phyloP scores from a whole-genome alignment of 1,284 basidiomycete species.

The Sporisorium iseilematis-ciliati region DNA sequence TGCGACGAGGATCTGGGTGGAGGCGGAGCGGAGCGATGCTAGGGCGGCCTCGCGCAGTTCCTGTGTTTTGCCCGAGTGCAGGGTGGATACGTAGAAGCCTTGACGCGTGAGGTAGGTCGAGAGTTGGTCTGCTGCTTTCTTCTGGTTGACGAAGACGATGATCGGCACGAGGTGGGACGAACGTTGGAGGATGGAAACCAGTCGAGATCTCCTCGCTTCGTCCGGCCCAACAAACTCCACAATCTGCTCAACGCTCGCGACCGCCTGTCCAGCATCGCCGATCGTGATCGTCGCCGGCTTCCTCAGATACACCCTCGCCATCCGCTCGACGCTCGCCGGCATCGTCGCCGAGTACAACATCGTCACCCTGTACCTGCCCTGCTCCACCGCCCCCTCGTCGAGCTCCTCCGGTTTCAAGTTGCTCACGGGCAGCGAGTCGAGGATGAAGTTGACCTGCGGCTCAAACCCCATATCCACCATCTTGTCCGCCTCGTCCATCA shows the following conservation, averaged over 20 bases:
- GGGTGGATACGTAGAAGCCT: constrained; percentile 85
- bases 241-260: constrained; percentile 95
- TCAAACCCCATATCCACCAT: constrained; percentile 99
- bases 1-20: constrained; percentile 86
- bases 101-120: constrained; percentile 88
- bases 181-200: constrained; percentile 87
- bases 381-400: constrained; percentile 64
- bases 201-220: constrained; percentile 91
- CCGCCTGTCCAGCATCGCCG: constrained; percentile 95
- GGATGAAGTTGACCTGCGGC: constrained; percentile 90
- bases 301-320: constrained; percentile 92
- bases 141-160: constrained; percentile 99
- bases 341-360: constrained; percentile 98
- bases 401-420: constrained; percentile 82
- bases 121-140: constrained; percentile 97
- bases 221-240: constrained; percentile 93
- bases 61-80: constrained; percentile 98
- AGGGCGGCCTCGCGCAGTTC: constrained; percentile 94
- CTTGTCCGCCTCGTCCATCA: constrained; percentile 99
- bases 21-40: constrained; percentile 84
- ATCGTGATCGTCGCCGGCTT: constrained; percentile 95
- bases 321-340: constrained; percentile 93
- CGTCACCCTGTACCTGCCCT: constrained; percentile 60
- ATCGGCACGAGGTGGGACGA: constrained; percentile 87
- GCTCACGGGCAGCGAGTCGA: constrained; percentile 89